A percentile compares a stretch with the other conserved stretches of the same genome.
Evolutionary conservation across 768 basidiomycete species (phyloP).

Genomic region (Cystofilobasidium ferigula): DNA sequence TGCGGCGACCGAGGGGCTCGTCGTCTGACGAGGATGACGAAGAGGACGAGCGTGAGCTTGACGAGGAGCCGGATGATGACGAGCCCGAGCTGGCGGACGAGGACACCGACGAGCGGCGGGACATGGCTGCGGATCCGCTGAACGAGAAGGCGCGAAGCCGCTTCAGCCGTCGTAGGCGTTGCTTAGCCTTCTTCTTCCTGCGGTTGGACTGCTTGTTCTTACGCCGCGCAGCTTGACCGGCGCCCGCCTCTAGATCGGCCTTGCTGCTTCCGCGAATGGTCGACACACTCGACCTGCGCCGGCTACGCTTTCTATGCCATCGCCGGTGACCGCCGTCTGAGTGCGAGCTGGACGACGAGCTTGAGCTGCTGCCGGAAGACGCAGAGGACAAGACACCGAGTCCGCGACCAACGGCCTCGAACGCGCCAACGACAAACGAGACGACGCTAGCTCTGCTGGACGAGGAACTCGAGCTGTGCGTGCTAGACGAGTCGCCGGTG

Average conservation of each 20-base stretch:
- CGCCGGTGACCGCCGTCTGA: neutral
- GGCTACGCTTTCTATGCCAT: neutral
- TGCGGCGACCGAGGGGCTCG: conserved; percentile 51
- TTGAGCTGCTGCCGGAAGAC: conserved; percentile 5
- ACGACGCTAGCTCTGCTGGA: neutral
- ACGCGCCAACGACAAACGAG: conserved; percentile 11
- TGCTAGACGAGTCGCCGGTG: conserved; percentile 8
- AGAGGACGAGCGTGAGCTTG: conserved; percentile 41
- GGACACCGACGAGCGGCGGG: conserved; percentile 34
- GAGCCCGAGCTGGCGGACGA: conserved; percentile 30
- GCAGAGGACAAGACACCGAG: conserved; percentile 17
- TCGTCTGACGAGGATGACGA: conserved; percentile 40
- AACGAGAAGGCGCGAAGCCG: conserved; percentile 30
- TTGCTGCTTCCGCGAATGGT: neutral
- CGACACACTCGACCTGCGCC: conserved; percentile 2
- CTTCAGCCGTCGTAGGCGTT: conserved; percentile 56
- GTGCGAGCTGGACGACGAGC: neutral
- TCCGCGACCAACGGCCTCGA: conserved; percentile 20
- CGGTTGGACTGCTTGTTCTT: conserved; percentile 18
- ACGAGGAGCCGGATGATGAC: conserved; percentile 38
- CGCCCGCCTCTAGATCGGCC: neutral
- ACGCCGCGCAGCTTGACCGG: too few relatives aligned
- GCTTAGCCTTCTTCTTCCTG: conserved; percentile 30
- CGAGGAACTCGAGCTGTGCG: conserved; percentile 4
- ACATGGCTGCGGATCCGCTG: conserved; percentile 28